Base-by-base conservation (phyloP, 257 asterid species). In the Ophiorrhiza pumila region DNA sequence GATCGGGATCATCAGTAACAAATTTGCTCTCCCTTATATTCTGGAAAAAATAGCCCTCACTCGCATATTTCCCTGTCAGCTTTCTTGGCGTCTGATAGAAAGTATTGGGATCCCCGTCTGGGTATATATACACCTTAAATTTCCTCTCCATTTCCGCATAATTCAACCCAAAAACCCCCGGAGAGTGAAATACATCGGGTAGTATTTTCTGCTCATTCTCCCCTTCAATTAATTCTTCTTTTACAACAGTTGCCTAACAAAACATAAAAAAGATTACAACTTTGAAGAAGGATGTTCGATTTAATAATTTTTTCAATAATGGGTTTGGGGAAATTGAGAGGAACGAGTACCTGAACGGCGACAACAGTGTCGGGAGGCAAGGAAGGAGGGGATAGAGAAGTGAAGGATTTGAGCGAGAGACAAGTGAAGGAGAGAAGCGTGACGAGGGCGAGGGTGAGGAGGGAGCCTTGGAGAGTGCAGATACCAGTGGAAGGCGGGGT, bases 61-160 rank as follows among this genome's bases (percentile, higher is more conserved):
- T 92, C 7, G 99, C 85, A 69, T 95, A 92, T 81, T 95, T 95
- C 39, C 99, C 98, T 0, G 99, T 95, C 66, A 95, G 84, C 90
- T 90, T 95, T 86, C 99, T 83, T 32, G 98, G 99, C 17, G 98
- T 92, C 86, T 92, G 98, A 71, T 88, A 95, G 81, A 80, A 95
- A 37, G 99, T 95, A 7, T 90, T 92, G 42, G 98, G 96, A 83
- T 95, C 98, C 22, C 99, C 99, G 72, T 95, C 99, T 46, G 88
- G 71, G 78, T 95, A 95, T 20, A 95, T 86, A 76, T 85, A 95
- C 77, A 95, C 96, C 89, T 92, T 92, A 72, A 95, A 92, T 76
- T 87, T 90, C 83, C 73, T 83, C 83, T 79, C 77, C 98, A 95
- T 92, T 68, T 87, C 96, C 64, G 74, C 88, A 70, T 90, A 92